These are phyloP conservation scores for Globisporangium megalacanthum DNA, from an alignment of 352 stramenopile genomes.

Conservation along the genomic window DNA sequence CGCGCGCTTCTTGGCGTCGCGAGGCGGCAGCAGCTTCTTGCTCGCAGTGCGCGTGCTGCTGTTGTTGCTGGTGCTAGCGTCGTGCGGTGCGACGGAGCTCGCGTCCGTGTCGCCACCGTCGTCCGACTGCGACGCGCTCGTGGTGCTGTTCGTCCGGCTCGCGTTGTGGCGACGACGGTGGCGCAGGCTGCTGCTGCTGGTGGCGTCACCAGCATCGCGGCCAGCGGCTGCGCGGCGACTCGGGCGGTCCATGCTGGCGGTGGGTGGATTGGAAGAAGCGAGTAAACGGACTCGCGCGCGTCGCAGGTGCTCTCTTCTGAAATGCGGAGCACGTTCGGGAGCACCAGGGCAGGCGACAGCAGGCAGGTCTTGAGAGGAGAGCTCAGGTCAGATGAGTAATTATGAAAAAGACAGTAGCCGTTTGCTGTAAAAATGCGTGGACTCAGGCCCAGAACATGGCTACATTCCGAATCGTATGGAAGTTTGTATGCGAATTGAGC, in stretches of 20 bases:
- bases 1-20: conserved; percentile 20
- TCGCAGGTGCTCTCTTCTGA: not conserved
- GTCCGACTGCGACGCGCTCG: conserved; percentile 41
- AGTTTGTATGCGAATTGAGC: too few relatives aligned
- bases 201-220: conserved; percentile 14
- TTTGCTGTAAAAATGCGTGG: too few relatives aligned
- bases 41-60: conserved; percentile 17
- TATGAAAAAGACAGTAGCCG: too few relatives aligned
- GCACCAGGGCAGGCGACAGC: not conserved
- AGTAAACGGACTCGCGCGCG: too few relatives aligned
- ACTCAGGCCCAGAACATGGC: too few relatives aligned
- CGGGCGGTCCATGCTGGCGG: conserved; percentile 37
- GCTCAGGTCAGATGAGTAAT: too few relatives aligned
- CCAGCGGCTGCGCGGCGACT: conserved; percentile 36
- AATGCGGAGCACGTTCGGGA: not conserved
- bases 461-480: too few relatives aligned
- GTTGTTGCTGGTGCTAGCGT: conserved; percentile 17
- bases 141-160: conserved; percentile 18
- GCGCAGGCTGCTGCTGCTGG: conserved; percentile 21
- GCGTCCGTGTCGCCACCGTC: conserved; percentile 55
- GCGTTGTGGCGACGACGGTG: conserved; percentile 30
- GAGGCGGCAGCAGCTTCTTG: conserved; percentile 12
- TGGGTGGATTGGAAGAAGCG: not conserved
- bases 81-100: conserved; percentile 25
- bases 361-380: not conserved